Percentiles rank a stretch among this genome's conserved stretches.
Evolutionary conservation across 1,284 basidiomycete species (phyloP).

Genomic region (Puccinia triticina): DNA sequence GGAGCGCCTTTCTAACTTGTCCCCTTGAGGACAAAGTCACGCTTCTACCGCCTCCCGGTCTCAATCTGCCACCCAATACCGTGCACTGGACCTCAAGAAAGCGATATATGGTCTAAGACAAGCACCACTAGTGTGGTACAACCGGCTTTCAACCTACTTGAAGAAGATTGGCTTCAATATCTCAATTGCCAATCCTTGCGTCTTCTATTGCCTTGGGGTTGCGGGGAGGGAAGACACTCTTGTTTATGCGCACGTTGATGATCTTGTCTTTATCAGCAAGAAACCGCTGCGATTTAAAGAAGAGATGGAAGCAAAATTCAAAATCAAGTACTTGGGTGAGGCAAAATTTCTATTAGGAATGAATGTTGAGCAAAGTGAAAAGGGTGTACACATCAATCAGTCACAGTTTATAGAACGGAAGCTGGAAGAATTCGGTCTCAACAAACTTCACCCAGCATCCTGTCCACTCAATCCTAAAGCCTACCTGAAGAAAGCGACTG

Average conservation of each 20-base stretch:
- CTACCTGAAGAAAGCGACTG: background rate
- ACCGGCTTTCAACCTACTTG: background rate
- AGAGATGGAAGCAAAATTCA: too few species aligned
- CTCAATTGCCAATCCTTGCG: too few species aligned
- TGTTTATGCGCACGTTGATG: background rate
- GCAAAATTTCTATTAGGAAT: too few species aligned
- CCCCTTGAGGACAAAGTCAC: too few species aligned
- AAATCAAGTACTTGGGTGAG: too few species aligned
- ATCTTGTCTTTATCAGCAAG: conserved; percentile 15
- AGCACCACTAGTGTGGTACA: background rate
- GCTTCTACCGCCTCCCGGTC: too few species aligned
- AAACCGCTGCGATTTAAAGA: conserved; percentile 5
- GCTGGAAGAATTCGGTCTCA: background rate
- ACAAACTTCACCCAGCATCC: background rate
- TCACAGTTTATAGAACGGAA: background rate
- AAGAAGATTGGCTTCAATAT: too few species aligned
- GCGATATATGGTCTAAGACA: background rate
- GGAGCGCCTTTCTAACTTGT: too few species aligned
- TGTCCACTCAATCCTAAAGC: background rate
- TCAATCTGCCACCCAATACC: too few species aligned
- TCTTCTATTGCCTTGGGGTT: too few species aligned
- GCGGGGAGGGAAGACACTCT: background rate
- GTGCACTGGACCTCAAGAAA: background rate
- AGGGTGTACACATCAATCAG: background rate
- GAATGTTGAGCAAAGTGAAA: background rate